Evolutionary conservation across 148 eudicot genomes (phyloP), one percentile per base, ranked within the genome.

Genomic region (Cornus suecica): DNA sequence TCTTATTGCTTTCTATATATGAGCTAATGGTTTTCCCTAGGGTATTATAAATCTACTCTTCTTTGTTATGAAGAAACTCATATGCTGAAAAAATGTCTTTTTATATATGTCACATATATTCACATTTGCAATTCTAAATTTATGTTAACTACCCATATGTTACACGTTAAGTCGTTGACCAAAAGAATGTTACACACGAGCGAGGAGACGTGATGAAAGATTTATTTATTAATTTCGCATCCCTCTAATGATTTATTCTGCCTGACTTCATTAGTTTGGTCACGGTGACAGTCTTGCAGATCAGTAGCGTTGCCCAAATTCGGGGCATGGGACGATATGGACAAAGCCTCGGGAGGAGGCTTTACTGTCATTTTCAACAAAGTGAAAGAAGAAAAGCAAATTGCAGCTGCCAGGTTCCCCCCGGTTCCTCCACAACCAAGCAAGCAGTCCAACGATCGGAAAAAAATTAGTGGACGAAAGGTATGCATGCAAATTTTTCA

Each of bases 331-430:
- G 86, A 82, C 42, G 84, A 82, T 25, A 82, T 54, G 20, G 87
- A 82, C 41, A 78, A 83, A 4, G 56, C 73, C 52, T 80, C 87
- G 27, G 87, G 79, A 30, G 87, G 80, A 60, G 87, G 87, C 22
- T 87, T 84, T 64, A 87, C 90, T 16, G 83, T 82, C 27, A 80
- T 84, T 63, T 87, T 84, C 80, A 69, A 84, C 60, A 87, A 80
- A 76, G 83, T 87, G 51, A 84, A 87, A 73, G 83, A 84, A 70
- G 90, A 87, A 52, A 87, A 84, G 74, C 87, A 84, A 8, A 80
- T 61, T 31, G 76, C 84, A 52, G 84, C 82, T 41, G 45, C 86
- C n/a, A 82, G 76, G 42, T 80, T 84, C 71, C 82, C 82, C 4
- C 15, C 65, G 2, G 63, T 68, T 20, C 81, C 80, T 3, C 75